phyloP scores from a whole-genome alignment of 2,329 filamentous ascomycete genomes.

The Teratosphaeria gauchensis region DNA sequence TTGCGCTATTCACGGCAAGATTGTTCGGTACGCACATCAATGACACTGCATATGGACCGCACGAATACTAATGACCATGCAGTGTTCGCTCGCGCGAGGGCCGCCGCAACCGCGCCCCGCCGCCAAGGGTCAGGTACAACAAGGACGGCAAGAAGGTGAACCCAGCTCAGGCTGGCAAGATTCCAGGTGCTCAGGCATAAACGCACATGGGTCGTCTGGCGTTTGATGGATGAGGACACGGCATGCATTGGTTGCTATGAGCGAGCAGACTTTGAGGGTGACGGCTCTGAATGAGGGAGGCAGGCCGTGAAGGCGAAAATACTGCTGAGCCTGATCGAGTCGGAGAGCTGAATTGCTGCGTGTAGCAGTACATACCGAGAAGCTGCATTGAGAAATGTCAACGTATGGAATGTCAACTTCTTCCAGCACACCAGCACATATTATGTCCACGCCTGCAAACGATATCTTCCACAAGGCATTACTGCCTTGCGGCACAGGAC shows the following conservation, averaged over 20 bases:
- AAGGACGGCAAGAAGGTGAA: constrained; percentile 99
- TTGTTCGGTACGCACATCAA: constrained; percentile 70
- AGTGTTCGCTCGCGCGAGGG: constrained; percentile 96
- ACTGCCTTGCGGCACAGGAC: neutral
- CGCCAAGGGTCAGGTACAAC: constrained; percentile 97
- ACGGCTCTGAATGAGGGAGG: neutral
- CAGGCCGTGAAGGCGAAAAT: neutral
- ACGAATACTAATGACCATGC: constrained; percentile 14
- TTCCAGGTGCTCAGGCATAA: constrained; percentile 29
- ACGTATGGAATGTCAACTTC: neutral
- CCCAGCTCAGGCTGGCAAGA: constrained; percentile 69
- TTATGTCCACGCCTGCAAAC: neutral
- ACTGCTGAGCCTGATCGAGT: neutral
- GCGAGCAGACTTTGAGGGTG: neutral
- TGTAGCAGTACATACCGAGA: neutral
- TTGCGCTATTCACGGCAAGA: constrained; percentile 99
- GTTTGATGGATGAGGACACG: constrained; percentile 1
- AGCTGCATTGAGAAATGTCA: neutral
- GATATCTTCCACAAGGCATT: neutral
- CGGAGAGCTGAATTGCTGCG: neutral
- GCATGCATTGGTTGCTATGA: neutral
- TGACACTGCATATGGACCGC: neutral
- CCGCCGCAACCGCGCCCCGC: constrained; percentile 97
- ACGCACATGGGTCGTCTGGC: neutral
- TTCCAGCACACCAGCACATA: neutral